Evolutionary conservation across 2,329 filamentous ascomycete species (phyloP), one percentile per base, ranked within the genome.

Genomic region (Fusarium temperatum): DNA sequence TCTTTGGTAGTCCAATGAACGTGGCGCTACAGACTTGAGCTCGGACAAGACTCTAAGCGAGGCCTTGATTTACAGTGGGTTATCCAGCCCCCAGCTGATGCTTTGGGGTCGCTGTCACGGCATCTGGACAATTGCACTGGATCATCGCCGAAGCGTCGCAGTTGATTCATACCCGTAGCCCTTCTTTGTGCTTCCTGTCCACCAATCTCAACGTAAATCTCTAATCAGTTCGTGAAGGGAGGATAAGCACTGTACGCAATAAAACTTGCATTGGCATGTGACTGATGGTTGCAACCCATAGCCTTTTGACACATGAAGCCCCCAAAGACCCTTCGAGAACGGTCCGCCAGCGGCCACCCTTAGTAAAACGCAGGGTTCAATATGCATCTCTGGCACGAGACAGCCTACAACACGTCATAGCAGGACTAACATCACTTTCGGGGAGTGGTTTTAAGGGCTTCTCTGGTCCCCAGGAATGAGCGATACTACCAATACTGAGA

Each of bases 41-140:
- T 28, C 20, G 22, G 8, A 55, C 18, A 39, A 13, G 24, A 11
- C 24, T 41, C 9, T 28, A 55, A 41, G 35, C 51, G 51, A 41
- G 35, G 36, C 51, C 51, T 55, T 41, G 51, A 28, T 55, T 55
- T 55, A 55, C 24, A n/a, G 51, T 55, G 35, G 51, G 35, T 14
- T 28, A 10, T 22, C 3, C 8, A n/a, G 51, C 20, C 20, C 14
- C 20, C 1, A 39, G 51, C 20, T 28, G 20, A 54, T 39, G 4
- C 18, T 7, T 20, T 54, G 20, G 24, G 32, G 14, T 9, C 26
- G 20, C 5, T 30, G 28, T 30, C 28, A 18, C 4, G 4, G 26
- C 45, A 22, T n/a, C 6, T 17, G 20, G 9, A 30, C 26, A 18
- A 24, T 12, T 4, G 26, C 30, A 14, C 22, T 0, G 6, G 4